These are phyloP conservation scores for Castanea sativa DNA, from an alignment of 306 rosid genomes.

Conservation along the genomic window DNA sequence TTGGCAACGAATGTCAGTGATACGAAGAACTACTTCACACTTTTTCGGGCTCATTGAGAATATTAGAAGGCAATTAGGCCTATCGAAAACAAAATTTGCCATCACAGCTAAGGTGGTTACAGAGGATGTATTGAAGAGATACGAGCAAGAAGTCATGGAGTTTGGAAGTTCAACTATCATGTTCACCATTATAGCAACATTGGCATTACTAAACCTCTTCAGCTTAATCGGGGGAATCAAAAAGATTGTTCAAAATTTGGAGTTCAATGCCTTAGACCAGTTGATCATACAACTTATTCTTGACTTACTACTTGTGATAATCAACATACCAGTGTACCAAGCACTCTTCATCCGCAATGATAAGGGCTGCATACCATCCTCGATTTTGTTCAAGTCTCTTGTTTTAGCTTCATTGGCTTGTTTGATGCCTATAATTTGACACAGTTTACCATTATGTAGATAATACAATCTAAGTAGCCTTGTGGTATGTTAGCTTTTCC, in stretches of 20 bases:
- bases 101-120: constrained; percentile 49
- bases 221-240: background rate
- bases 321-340: constrained; percentile 36
- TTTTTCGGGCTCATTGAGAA: too few relatives aligned
- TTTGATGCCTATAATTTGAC: constrained; percentile 12
- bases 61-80: constrained; percentile 34
- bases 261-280: constrained; percentile 3
- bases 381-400: constrained; percentile 42
- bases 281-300: constrained; percentile 23
- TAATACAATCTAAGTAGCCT: too few relatives aligned
- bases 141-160: constrained; percentile 49
- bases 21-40: too few relatives aligned
- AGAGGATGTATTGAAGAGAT: constrained; percentile 46
- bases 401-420: constrained; percentile 37
- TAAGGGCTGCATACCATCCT: constrained; percentile 42
- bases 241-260: background rate
- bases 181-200: background rate
- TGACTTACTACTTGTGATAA: constrained; percentile 12
- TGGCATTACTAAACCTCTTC: too few relatives aligned
- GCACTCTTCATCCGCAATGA: constrained; percentile 60
- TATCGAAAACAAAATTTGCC: constrained; percentile 49
- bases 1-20: too few relatives aligned
- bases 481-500: too few relatives aligned
- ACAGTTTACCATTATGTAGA: too few relatives aligned
- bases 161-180: constrained; percentile 55